Evolutionary conservation across 129 eudicot genomes (phyloP), one percentile per base, ranked within the genome.

Genomic region (Tanacetum coccineum): DNA sequence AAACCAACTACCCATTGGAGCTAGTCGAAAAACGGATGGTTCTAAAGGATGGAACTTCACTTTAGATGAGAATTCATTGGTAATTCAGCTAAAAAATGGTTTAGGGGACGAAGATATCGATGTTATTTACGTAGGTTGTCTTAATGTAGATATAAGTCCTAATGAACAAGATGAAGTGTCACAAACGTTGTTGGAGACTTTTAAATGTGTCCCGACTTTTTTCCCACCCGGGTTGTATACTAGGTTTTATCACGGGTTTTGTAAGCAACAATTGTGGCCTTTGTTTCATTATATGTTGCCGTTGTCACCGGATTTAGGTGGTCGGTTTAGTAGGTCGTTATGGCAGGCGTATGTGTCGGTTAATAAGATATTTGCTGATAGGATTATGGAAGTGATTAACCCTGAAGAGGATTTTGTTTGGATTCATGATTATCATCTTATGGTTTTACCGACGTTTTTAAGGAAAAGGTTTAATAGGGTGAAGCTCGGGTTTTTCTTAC

Each of bases 321-420:
- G 92, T 0, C 59, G 96, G 68, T 88, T 85, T 66, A 79, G 85
- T 46, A 87, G 93, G 20, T 78, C 85, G 0, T 30, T 85, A 20
- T 88, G 96, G 96, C 96, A 85, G 73, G 96, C 93, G 64, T 88
- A 88, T 67, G 93, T 88, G 0, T 88, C 96, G 0, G 96, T 85
- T 8, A 88, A 88, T 74, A 88, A 88, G 89, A 85, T 82, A 42
- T 88, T 88, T 39, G 96, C 89, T 0, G 96, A 88, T 64, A 83
- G 87, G 76, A 83, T 88, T 28, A 88, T 88, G 93, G 93, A 88
- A 49, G 93, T 88, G 66, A 85, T 88, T 46, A 88, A 83, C 36
- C 96, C 96, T 0, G 89, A 88, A 66, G 87, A 88, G 19, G 96
- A 88, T 79, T 88, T 80, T 60, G 96, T 88, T 19, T 88, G 96